Base-by-base conservation (phyloP, 2,329 filamentous ascomycete species). In the Coniochaeta sp. region DNA sequence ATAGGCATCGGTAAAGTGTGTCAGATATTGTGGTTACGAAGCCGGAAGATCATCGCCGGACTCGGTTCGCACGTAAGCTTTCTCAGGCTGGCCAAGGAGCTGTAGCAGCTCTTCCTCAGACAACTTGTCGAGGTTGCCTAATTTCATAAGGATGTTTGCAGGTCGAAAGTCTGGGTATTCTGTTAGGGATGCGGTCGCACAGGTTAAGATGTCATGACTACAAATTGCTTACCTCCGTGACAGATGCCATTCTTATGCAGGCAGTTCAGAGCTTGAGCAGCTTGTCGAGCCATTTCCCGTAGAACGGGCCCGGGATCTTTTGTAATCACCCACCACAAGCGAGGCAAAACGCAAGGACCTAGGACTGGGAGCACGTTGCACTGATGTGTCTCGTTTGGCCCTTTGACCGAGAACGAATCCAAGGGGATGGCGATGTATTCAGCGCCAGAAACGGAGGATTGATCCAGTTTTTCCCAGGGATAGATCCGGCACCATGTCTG, bases 101-200 rank as follows among this genome's bases (percentile, higher is more conserved):
- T 34, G 38, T 34, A 62, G 30, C 36, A 62, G 22, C 30, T 60
- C 56, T 24, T 60, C 50, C 28, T 62, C 61, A n/a, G 55, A 24
- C 24, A 62, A 32, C 26, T 59, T 26, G 52, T 62, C 36, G 28
- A 62, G 32, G 55, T 57, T 52, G 44, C 42, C 30, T 4, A 59
- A 32, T 36, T 59, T 59, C 30, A 60, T 55, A 8, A 62, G 59
- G 47, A 62, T 62, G 47, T 62, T 62, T 32, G 61, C 56, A 12
- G 61, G 59, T 52, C 61, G 61, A 28, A 62, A 60, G 40, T 62
- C 61, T 57, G 32, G 32, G 32, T 34, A 34, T 12, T 56, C 34
- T 9, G 19, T 32, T 24, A 24, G n/a, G 24, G 17, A 34, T 42
- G 47, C 14, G 16, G 8, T 47, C 19, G 22, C 16, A 60, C 10